Evolutionary conservation across 257 asterid species (phyloP), one percentile per base, ranked within the genome.

Genomic region (Vinca minor): DNA sequence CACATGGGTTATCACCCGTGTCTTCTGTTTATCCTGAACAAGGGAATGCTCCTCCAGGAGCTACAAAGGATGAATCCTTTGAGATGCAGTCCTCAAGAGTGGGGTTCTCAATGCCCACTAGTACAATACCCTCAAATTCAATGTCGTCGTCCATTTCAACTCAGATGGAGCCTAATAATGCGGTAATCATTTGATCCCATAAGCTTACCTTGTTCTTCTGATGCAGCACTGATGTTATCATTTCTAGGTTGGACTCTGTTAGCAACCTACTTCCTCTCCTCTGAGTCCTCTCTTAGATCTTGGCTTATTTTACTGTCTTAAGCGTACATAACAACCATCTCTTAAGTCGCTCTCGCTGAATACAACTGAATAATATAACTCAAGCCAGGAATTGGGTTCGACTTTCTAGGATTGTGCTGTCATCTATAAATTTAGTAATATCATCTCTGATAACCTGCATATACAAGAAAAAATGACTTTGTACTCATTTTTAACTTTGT

Each of bases 11-110:
- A 68, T 57, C 90, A 65, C 70, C 83, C 38, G 69, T 84, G 79
- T 66, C 90, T 75, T 66, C 83, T 76, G 74, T 69, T 42, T 81
- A 78, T 34, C 56, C 69, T 66, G 91, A 80, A 64, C 85, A 71
- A 55, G 85, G 80, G 66, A 73, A 67, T 66, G 66, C 71, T 69
- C 71, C 66, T 73, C 66, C 79, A 17, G 90, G 85, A 65, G 81
- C 70, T 81, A 56, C 72, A 67, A 79, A 78, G 74, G 92, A 82
- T 63, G 96, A 88, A 59, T 61, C 84, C 74, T 77, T 83, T 71
- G 94, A 86, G 71, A 69, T 76, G 74, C 92, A 80, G 59, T 70
- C 87, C 62, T 79, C 94, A 71, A 77, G 88, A 75, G 69, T 74
- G 65, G 91, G 85, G 35, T 78, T 74, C 66, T 49, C 81, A 49